phyloP scores from a whole-genome alignment of 306 rosid species.

The Acacia acuminata region DNA sequence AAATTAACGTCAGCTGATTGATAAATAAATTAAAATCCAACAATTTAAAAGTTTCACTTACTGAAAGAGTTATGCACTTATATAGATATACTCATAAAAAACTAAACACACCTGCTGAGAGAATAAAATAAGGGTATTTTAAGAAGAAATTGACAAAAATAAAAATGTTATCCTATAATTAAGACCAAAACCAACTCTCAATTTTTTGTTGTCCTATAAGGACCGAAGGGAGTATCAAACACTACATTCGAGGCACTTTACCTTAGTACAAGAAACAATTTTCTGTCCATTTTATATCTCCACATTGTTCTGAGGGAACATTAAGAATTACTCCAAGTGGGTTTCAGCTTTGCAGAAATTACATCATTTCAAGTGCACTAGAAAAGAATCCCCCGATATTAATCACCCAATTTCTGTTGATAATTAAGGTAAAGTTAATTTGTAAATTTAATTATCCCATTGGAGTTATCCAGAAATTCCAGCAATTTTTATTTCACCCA shows the following conservation, averaged over 20 bases:
- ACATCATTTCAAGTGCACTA: slow-evolving; percentile 13
- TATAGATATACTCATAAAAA: too few species aligned
- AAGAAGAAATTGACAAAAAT: too few species aligned
- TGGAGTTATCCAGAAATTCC: not conserved
- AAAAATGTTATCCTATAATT: too few species aligned
- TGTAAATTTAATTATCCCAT: not conserved
- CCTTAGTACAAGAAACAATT: slow-evolving; percentile 10
- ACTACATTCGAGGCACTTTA: not conserved
- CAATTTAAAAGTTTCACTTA: too few species aligned
- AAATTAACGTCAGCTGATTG: too few species aligned
- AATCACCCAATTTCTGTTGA: not conserved
- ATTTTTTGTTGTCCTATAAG: too few species aligned
- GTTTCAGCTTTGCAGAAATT: slow-evolving; percentile 11
- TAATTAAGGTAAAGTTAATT: not conserved
- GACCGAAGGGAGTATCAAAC: too few species aligned
- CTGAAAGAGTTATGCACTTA: too few species aligned
- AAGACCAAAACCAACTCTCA: too few species aligned
- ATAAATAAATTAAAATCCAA: too few species aligned
- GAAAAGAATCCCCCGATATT: not conserved
- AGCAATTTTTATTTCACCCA: not conserved
- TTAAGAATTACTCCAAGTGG: not conserved
- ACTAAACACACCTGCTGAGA: too few species aligned
- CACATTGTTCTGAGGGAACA: not conserved
- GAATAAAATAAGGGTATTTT: too few species aligned
- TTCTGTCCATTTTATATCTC: not conserved